Percentiles rank a stretch among this genome's conserved stretches.
Evolutionary conservation across 345 rosid genomes (phyloP).

Genomic region (Linum lewisii): DNA sequence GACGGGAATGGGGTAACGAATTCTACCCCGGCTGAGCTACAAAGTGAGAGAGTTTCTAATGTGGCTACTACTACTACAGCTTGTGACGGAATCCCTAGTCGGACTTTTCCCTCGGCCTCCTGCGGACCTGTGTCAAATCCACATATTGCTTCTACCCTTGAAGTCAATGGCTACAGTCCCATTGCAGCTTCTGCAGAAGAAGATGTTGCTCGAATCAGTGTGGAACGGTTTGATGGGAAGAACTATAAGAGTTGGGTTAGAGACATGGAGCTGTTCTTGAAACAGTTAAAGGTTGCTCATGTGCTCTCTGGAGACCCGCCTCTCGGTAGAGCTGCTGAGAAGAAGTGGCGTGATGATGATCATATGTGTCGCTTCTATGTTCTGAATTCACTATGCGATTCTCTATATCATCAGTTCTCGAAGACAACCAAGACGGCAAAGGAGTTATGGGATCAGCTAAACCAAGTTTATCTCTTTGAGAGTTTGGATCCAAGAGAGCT

Average conservation of each 20-base stretch:
- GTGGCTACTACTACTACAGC: slow-evolving; percentile 1
- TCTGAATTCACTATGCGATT: slow-evolving; percentile 57
- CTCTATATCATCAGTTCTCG: slow-evolving; percentile 44
- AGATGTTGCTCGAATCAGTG: neutral
- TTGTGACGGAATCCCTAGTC: neutral
- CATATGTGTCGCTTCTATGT: slow-evolving; percentile 51
- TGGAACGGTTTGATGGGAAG: slow-evolving; percentile 64
- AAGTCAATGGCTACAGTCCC: slow-evolving; percentile 30
- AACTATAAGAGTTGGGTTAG: slow-evolving; percentile 52
- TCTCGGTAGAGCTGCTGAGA: slow-evolving; percentile 27
- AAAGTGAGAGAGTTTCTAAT: slow-evolving; percentile 4
- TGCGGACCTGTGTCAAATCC: slow-evolving; percentile 22
- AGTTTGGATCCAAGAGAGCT: slow-evolving; percentile 47
- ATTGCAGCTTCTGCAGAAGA: slow-evolving; percentile 2
- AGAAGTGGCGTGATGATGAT: slow-evolving; percentile 61
- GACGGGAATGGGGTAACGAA: neutral
- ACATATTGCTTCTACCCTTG: slow-evolving; percentile 15
- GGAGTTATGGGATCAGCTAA: slow-evolving; percentile 78
- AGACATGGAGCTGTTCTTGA: slow-evolving; percentile 51
- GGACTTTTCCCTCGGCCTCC: neutral
- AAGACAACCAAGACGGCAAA: slow-evolving; percentile 46
- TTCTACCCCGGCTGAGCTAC: neutral
- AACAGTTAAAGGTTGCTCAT: slow-evolving; percentile 50
- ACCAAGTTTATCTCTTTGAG: slow-evolving; percentile 54
- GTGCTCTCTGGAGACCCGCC: slow-evolving; percentile 36